These are phyloP conservation scores for Pythium grandisporangium DNA, from an alignment of 352 stramenopile species.

Conservation along the genomic window DNA sequence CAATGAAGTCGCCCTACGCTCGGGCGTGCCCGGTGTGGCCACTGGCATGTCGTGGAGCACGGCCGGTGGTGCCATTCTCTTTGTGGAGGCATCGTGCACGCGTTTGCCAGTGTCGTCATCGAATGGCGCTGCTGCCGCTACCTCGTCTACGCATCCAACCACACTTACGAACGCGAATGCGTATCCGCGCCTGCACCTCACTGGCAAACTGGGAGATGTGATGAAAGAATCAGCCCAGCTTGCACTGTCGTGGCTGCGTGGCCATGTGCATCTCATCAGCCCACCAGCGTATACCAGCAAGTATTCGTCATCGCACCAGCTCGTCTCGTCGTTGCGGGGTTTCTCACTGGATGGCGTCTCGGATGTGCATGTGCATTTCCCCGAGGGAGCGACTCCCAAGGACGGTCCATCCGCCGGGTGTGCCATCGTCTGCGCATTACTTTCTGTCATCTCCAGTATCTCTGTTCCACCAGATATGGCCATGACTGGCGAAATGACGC, in stretches of 20 bases:
- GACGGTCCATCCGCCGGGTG: conserved; percentile 83
- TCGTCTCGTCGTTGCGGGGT: too few relatives aligned
- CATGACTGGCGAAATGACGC: conserved; percentile 86
- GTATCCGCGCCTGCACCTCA: conserved; percentile 44
- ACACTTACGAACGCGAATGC: too few relatives aligned
- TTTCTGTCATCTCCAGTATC: conserved; percentile 62
- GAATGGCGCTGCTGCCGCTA: too few relatives aligned
- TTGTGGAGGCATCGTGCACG: conserved; percentile 80
- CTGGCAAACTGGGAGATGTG: conserved; percentile 72
- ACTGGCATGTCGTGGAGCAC: conserved; percentile 84
- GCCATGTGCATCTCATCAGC: conserved; percentile 38
- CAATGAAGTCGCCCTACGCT: conserved; percentile 66
- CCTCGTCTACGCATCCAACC: too few relatives aligned
- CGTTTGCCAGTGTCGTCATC: too few relatives aligned
- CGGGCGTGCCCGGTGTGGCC: conserved; percentile 50
- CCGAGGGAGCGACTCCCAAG: conserved; percentile 84
- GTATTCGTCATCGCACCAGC: conserved; percentile 5
- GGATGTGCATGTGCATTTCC: conserved; percentile 85
- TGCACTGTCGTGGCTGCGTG: conserved; percentile 74
- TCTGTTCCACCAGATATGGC: conserved; percentile 70
- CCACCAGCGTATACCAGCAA: conserved; percentile 3
- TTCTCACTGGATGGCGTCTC: conserved; percentile 46
- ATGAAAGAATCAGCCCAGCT: conserved; percentile 87
- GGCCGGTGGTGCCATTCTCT: conserved; percentile 70
- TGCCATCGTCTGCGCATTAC: conserved; percentile 78